phyloP scores from a whole-genome alignment of 371 early-diverging fungal genomes.

The Smittium mucronatum region DNA sequence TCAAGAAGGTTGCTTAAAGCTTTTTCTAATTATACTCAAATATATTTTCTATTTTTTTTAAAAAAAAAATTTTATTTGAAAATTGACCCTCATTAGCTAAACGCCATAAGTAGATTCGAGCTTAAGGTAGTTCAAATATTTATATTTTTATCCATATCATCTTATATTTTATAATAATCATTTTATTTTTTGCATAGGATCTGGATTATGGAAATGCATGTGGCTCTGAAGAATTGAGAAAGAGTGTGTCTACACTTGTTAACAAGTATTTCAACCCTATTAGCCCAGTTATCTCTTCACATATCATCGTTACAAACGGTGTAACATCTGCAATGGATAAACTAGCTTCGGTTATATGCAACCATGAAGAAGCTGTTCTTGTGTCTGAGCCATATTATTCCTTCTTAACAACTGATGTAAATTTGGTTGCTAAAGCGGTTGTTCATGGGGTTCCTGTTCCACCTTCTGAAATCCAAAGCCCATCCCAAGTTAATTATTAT shows the following conservation, averaged over 20 bases:
- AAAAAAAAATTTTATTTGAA: neutral
- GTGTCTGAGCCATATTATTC: slow-evolving; percentile 62
- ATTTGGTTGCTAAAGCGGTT: slow-evolving; percentile 36
- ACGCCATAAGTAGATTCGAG: neutral
- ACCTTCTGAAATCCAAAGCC: slow-evolving; percentile 25
- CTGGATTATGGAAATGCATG: slow-evolving; percentile 25
- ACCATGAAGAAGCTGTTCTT: slow-evolving; percentile 59
- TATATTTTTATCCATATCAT: neutral
- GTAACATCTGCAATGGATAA: slow-evolving; percentile 48
- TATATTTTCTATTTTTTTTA: neutral
- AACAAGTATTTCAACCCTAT: slow-evolving; percentile 45
- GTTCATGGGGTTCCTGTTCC: slow-evolving; percentile 35
- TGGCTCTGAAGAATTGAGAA: slow-evolving; percentile 43
- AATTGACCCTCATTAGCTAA: neutral
- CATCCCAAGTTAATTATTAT: slow-evolving; percentile 25
- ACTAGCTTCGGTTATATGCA: slow-evolving; percentile 42
- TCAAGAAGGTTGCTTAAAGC: neutral
- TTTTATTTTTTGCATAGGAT: slow-evolving; percentile 14
- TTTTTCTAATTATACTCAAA: neutral
- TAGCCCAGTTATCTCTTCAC: slow-evolving; percentile 28
- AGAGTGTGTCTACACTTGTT: slow-evolving; percentile 36
- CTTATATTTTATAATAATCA: neutral
- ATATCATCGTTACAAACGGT: slow-evolving; percentile 51
- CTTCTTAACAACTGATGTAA: slow-evolving; percentile 50
- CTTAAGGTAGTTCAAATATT: neutral